Conservation (phyloP, 257 asterid genomes). For the Fraxinus quadrangulata region DNA sequence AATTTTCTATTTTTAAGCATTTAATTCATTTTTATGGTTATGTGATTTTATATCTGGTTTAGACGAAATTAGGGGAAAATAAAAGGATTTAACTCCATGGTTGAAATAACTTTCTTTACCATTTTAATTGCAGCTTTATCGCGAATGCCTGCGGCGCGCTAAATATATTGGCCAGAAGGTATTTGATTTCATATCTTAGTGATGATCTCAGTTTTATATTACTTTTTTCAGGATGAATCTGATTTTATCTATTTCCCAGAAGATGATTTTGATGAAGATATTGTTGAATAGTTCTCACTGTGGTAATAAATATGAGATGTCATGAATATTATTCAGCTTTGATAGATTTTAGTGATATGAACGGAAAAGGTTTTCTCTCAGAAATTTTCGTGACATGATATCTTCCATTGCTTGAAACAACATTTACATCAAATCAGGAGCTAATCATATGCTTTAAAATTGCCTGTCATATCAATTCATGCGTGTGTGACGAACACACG, state of each 20-base stretch:
- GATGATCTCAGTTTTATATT: not conserved
- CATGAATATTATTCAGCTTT: not conserved
- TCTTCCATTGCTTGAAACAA: not conserved
- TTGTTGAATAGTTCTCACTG: not conserved
- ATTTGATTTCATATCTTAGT: slow-evolving; percentile 17
- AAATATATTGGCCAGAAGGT: slow-evolving; percentile 87
- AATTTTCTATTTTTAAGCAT: not conserved
- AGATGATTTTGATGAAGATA: not conserved
- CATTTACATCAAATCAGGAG: not conserved
- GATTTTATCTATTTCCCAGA: not conserved
- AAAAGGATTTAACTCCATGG: not conserved
- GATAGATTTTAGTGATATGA: not conserved
- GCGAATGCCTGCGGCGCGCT: slow-evolving; percentile 88
- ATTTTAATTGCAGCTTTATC: slow-evolving; percentile 64
- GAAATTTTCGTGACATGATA: not conserved
- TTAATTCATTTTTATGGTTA: not conserved
- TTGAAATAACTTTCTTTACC: not conserved
- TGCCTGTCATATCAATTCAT: not conserved
- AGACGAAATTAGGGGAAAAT: not conserved
- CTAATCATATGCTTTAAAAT: not conserved
- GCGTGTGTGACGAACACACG: not conserved
- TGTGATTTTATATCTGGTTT: not conserved
- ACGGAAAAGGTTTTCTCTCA: not conserved
- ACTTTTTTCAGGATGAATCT: not conserved
- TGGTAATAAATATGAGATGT: not conserved